Percentiles rank a stretch among this genome's conserved stretches.
phyloP scores from a whole-genome alignment of 345 rosid species.

The Eucalyptus polyanthemos region DNA sequence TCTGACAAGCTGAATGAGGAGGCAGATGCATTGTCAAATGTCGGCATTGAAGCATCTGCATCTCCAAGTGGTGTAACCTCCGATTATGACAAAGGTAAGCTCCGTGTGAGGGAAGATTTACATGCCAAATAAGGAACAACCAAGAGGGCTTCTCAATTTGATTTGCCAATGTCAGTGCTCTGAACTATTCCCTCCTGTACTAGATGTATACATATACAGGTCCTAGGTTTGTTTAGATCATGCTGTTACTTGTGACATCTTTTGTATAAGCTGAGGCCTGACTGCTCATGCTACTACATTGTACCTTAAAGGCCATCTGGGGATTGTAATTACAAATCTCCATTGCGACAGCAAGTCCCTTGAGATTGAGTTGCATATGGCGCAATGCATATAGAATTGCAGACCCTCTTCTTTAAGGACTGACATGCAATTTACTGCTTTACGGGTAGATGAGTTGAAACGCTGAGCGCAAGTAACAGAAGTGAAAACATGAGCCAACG shows the following conservation, averaged over 20 bases:
- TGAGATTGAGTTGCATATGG: background rate
- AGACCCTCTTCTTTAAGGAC: background rate
- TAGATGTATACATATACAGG: background rate
- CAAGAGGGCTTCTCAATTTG: background rate
- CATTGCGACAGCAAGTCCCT: background rate
- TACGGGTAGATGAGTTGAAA: background rate
- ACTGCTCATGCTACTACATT: background rate
- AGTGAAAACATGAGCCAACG: background rate
- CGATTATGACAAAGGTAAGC: background rate
- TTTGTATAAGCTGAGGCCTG: background rate
- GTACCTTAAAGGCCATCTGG: background rate
- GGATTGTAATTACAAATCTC: background rate
- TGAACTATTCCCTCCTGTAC: background rate
- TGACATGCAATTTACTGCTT: background rate
- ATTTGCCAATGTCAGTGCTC: background rate
- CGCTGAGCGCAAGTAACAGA: background rate
- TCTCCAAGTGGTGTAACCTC: conserved; percentile 13
- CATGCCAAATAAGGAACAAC: background rate
- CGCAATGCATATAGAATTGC: background rate
- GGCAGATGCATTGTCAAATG: background rate
- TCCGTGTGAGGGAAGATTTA: background rate
- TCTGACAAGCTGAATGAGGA: background rate
- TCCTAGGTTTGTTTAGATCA: background rate
- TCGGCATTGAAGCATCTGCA: conserved; percentile 1
- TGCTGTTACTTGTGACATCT: background rate